phyloP scores from a whole-genome alignment of 805 yeast genomes.

The Tetrapisispora fleetii region DNA sequence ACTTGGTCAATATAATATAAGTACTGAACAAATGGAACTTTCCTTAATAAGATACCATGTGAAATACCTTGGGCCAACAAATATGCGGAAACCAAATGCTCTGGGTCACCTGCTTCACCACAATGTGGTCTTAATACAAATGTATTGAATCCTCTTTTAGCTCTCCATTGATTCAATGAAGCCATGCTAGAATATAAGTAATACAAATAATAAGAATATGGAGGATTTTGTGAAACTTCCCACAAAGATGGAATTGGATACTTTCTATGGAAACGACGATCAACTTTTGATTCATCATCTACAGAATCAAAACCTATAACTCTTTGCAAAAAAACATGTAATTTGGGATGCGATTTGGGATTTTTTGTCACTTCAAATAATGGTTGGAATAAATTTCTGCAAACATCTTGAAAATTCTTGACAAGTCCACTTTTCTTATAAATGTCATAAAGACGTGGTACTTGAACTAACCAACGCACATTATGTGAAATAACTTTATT shows the following conservation, averaged over 20 bases:
- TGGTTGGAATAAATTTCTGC: conserved; percentile 75
- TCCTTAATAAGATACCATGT: conserved; percentile 89
- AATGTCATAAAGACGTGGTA: conserved; percentile 86
- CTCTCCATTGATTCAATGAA: conserved; percentile 77
- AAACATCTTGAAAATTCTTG: conserved; percentile 60
- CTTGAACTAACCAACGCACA: conserved; percentile 93
- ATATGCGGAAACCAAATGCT: conserved; percentile 85
- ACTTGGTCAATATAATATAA: conserved; percentile 88
- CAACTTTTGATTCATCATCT: conserved; percentile 93
- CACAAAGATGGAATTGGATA: conserved; percentile 82
- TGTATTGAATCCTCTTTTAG: conserved; percentile 66
- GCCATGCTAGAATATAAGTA: conserved; percentile 81
- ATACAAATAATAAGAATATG: conserved; percentile 92
- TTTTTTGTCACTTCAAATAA: conserved; percentile 80
- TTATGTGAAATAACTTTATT: conserved; percentile 85
- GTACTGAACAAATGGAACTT: conserved; percentile 91
- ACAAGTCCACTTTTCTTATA: conserved; percentile 73
- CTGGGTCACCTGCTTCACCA: conserved; percentile 99
- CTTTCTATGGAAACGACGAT: conserved; percentile 69
- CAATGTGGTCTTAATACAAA: conserved; percentile 96
- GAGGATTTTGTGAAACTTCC: conserved; percentile 76
- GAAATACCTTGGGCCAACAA: conserved; percentile 85
- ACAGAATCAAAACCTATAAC: conserved; percentile 98
- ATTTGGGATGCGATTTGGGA: conserved; percentile 84
- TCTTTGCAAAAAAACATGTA: conserved; percentile 78